A percentile compares a stretch with the other conserved stretches of the same genome.
These are phyloP conservation scores for Antitrichia curtipendula DNA, from an alignment of 225 moss, liverwort and hornwort species.

Conservation along the genomic window DNA sequence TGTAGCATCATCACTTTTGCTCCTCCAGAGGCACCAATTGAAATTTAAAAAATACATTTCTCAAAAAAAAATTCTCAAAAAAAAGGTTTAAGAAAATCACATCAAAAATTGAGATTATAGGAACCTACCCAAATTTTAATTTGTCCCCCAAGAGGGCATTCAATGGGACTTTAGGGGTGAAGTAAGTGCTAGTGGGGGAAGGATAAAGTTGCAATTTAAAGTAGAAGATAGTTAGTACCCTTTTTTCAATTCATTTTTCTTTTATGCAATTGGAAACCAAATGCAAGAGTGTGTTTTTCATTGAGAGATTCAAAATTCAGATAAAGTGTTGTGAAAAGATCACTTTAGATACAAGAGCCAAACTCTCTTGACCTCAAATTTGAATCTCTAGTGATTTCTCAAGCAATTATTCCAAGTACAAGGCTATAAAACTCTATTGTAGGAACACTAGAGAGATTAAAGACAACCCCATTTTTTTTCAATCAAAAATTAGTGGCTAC, in stretches of 20 bases:
- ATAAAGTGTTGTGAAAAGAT: not conserved
- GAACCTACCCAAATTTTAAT: not conserved
- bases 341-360: not conserved
- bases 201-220: not conserved
- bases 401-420: not conserved
- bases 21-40: accelerated
- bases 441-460: not conserved
- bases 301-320: not conserved
- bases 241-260: not conserved
- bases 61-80: accelerated
- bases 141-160: accelerated
- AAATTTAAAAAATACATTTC: not conserved
- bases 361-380: not conserved
- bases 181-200: not conserved
- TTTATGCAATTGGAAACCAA: not conserved
- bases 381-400: not conserved
- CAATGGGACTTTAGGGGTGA: not conserved
- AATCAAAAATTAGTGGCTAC: not conserved
- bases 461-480: no score
- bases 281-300: not conserved
- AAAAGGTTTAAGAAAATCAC: not conserved
- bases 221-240: not conserved
- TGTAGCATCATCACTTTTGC: not conserved
- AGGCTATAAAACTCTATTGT: not conserved
- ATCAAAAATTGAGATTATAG: not conserved